Conservation (phyloP, 1,139 yeast genomes). For the Groenewaldozyma sp. region DNA sequence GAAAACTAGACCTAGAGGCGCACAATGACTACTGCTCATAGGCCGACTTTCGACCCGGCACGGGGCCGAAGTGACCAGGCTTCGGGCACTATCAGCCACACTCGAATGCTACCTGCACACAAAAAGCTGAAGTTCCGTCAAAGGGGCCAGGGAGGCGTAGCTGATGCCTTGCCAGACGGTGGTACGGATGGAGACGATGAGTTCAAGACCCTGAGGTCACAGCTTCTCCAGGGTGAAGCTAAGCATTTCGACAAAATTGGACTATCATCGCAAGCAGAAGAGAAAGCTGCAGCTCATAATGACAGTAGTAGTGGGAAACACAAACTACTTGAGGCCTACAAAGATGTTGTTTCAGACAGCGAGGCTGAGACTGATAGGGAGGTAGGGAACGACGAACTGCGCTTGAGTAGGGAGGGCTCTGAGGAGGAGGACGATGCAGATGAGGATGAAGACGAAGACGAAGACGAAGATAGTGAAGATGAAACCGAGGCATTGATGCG, state of each 20-base stretch:
- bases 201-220: slow-evolving; percentile 20
- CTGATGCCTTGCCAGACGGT: too few species aligned
- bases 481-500: slow-evolving; percentile 34
- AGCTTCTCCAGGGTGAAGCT: slow-evolving; percentile 13
- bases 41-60: slow-evolving; percentile 85
- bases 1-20: too few species aligned
- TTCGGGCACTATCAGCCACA: slow-evolving; percentile 46
- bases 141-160: slow-evolving; percentile 29
- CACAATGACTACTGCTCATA: slow-evolving; percentile 76
- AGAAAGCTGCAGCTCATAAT: slow-evolving; percentile 23
- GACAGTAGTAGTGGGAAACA: slow-evolving; percentile 18
- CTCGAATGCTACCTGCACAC: slow-evolving; percentile 65
- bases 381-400: slow-evolving; percentile 9
- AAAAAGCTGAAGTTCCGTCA: slow-evolving; percentile 52
- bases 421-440: slow-evolving; percentile 28
- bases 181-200: slow-evolving; percentile 17
- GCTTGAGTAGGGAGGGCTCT: slow-evolving; percentile 19
- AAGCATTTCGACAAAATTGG: slow-evolving; percentile 7
- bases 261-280: slow-evolving; percentile 11
- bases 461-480: slow-evolving; percentile 20
- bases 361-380: slow-evolving; percentile 14
- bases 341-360: slow-evolving; percentile 16
- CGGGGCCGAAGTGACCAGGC: slow-evolving; percentile 47
- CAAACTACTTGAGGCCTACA: slow-evolving; percentile 18
- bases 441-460: slow-evolving; percentile 14